phyloP scores from a whole-genome alignment of 2,329 filamentous ascomycete species.

The Botrytis medusae region DNA sequence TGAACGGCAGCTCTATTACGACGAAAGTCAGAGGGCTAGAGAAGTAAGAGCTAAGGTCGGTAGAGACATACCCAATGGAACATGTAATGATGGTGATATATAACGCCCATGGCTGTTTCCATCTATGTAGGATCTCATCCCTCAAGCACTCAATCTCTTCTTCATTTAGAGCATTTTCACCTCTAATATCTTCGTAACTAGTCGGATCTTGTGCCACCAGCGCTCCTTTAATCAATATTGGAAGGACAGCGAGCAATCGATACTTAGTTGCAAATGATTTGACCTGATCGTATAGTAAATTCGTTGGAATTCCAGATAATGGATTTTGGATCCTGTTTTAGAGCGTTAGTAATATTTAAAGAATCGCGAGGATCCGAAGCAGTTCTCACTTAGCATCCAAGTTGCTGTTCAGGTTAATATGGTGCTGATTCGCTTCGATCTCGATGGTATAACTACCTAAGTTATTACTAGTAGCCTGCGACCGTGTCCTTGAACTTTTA shows the following conservation, averaged over 20 bases:
- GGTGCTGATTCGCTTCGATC: conserved; percentile 10
- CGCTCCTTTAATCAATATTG: conserved; percentile 65
- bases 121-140: conserved; percentile 65
- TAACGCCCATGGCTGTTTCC: conserved; percentile 61
- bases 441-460: not conserved
- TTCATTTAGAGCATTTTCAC: conserved; percentile 49
- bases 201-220: conserved; percentile 71
- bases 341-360: not conserved
- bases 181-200: conserved; percentile 58
- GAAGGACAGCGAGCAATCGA: conserved; percentile 56
- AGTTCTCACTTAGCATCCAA: conserved; percentile 17
- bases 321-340: conserved; percentile 53
- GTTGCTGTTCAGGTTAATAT: conserved; percentile 18
- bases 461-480: not conserved
- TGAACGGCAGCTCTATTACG: conserved; percentile 57
- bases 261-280: conserved; percentile 60
- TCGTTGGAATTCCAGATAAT: conserved; percentile 54
- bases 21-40: conserved; percentile 47
- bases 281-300: conserved; percentile 53
- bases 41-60: conserved; percentile 66
- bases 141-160: conserved; percentile 59
- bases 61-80: conserved; percentile 59
- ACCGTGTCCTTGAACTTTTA: not conserved
- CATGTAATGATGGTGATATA: conserved; percentile 35
- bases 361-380: not conserved